A percentile compares a stretch with the other conserved stretches of the same genome.
phyloP scores from a whole-genome alignment of 139 green algal genomes.

The Chlorella sorokiniana region DNA sequence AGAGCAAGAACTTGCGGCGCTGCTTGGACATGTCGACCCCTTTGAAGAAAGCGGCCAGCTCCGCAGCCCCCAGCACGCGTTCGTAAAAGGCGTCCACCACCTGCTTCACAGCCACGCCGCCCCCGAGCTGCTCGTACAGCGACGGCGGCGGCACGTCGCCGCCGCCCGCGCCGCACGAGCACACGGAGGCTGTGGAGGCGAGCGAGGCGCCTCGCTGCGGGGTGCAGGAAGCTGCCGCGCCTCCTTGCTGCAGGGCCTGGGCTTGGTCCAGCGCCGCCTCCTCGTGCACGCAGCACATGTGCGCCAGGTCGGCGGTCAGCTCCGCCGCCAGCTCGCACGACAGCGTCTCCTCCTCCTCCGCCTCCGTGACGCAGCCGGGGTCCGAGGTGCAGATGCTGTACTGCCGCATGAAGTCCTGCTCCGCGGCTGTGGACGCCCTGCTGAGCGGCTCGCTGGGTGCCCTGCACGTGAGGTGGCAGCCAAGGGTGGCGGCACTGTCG shows the following conservation, averaged over 20 bases:
- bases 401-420: no score
- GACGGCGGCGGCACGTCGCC: not conserved
- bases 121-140: constrained; percentile 19
- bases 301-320: no score
- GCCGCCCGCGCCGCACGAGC: not conserved
- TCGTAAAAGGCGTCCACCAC: not conserved
- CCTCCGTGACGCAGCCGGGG: no score
- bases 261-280: no score
- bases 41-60: not conserved
- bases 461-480: no score
- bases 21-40: constrained; percentile 18
- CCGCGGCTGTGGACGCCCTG: no score
- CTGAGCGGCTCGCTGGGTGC: no score
- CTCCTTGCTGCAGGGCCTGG: not conserved
- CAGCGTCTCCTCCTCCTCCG: constrained; percentile 16
- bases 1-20: constrained; percentile 12
- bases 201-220: not conserved
- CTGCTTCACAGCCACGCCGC: not conserved
- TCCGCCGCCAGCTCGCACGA: constrained; percentile 5
- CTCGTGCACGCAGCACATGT: no score
- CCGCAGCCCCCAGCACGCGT: not conserved
- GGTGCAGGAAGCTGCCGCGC: not conserved
- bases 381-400: no score
- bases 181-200: not conserved
- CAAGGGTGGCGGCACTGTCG: no score